Percentiles rank a stretch among this genome's conserved stretches.
These are phyloP conservation scores for Dillenia turbinata DNA, from an alignment of 164 flowering plant species.

Conservation along the genomic window DNA sequence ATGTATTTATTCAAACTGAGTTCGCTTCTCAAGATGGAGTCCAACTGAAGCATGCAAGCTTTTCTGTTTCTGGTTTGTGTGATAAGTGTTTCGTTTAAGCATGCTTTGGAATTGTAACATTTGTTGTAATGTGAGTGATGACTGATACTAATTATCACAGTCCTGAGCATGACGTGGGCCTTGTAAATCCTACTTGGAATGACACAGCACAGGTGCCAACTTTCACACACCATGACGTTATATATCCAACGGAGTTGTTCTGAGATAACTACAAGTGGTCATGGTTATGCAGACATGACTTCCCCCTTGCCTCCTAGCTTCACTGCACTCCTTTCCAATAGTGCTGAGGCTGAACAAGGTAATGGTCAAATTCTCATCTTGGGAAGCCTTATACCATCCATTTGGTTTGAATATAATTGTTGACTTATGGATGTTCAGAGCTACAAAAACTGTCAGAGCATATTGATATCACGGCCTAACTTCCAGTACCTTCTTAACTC, in stretches of 20 bases:
- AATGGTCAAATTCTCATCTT: slow-evolving; percentile 2
- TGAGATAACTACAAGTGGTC: slow-evolving; percentile 16
- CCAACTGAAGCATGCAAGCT: slow-evolving; percentile 28
- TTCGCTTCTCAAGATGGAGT: slow-evolving; percentile 24
- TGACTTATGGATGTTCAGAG: slow-evolving; percentile 16
- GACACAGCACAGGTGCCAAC: slow-evolving; percentile 20
- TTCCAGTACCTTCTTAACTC: slow-evolving; percentile 38
- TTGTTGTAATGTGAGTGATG: not conserved
- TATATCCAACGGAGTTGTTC: slow-evolving; percentile 16
- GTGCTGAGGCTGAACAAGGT: slow-evolving; percentile 38
- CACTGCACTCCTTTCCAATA: slow-evolving; percentile 47
- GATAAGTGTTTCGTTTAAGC: not conserved
- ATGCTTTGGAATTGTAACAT: slow-evolving; percentile 6
- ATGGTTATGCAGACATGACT: slow-evolving; percentile 13
- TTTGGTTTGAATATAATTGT: not conserved
- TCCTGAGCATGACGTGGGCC: slow-evolving; percentile 10
- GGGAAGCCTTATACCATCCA: not conserved
- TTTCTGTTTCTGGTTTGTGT: not conserved
- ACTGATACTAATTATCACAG: slow-evolving; percentile 7
- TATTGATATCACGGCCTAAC: slow-evolving; percentile 43
- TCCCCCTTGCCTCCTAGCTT: slow-evolving; percentile 65
- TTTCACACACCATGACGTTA: slow-evolving; percentile 11
- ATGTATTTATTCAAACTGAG: slow-evolving; percentile 44
- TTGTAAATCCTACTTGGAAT: slow-evolving; percentile 6
- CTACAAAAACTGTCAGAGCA: slow-evolving; percentile 20